Evolutionary conservation across 345 rosid species (phyloP).

Genomic region (Populus euphratica): DNA sequence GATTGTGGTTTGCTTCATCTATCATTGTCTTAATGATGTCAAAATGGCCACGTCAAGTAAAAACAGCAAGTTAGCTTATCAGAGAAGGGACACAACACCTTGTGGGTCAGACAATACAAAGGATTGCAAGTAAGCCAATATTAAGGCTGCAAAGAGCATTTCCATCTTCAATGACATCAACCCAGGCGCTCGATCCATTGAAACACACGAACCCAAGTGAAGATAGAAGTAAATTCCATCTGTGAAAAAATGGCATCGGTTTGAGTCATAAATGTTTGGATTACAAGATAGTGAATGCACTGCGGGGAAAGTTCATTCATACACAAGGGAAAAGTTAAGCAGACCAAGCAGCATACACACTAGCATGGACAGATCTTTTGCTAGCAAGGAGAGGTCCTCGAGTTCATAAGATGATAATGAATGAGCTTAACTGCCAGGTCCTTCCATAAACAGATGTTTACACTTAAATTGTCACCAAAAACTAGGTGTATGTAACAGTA

Average conservation of each 20-base stretch:
- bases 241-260: not conserved
- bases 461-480: no score
- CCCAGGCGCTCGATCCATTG: conserved; percentile 17
- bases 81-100: conserved; percentile 42
- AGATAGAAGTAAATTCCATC: conserved; percentile 16
- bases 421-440: not conserved
- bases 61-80: not conserved
- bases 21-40: not conserved
- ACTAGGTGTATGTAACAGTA: not conserved
- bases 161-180: conserved; percentile 52
- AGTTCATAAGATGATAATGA: not conserved
- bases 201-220: not conserved
- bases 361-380: not conserved
- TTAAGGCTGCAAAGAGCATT: conserved; percentile 36
- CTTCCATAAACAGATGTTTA: not conserved
- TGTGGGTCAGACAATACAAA: conserved; percentile 59
- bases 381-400: not conserved
- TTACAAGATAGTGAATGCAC: not conserved
- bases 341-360: not conserved
- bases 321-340: not conserved
- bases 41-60: not conserved
- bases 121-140: conserved; percentile 48
- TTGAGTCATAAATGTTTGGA: not conserved
- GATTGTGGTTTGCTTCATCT: not conserved
- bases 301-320: not conserved